These are phyloP conservation scores for Sarocladiaceae sp. DNA, from an alignment of 2,329 filamentous ascomycete genomes.

Conservation along the genomic window DNA sequence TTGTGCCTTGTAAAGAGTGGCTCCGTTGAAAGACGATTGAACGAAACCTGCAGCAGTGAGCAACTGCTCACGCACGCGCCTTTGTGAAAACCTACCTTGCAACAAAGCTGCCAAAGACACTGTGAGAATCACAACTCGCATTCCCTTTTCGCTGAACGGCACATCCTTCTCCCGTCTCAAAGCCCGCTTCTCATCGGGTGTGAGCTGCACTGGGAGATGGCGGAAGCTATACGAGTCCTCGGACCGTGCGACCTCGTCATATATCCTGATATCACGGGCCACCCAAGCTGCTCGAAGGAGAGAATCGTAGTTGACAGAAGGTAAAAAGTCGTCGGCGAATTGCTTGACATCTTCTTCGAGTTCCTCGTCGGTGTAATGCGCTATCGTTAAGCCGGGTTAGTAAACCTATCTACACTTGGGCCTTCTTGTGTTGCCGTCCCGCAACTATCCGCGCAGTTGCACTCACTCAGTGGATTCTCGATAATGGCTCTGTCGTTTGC, in stretches of 20 bases:
- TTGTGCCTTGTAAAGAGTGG: conserved; percentile 24
- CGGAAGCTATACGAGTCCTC: conserved; percentile 15
- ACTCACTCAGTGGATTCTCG: conserved; percentile 28
- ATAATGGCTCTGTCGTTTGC: conserved; percentile 28
- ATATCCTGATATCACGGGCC: conserved; percentile 31
- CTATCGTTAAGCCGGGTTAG: conserved; percentile 16
- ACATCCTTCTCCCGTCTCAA: conserved; percentile 31
- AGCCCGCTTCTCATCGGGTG: conserved; percentile 28
- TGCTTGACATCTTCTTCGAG: conserved; percentile 27
- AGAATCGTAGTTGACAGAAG: conserved; percentile 21
- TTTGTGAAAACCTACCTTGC: conserved; percentile 23
- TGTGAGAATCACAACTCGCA: conserved; percentile 33
- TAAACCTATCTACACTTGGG: background rate
- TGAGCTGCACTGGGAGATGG: conserved; percentile 26
- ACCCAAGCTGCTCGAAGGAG: conserved; percentile 33
- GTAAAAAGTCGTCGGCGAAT: conserved; percentile 24
- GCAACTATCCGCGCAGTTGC: background rate
- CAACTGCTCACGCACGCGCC: conserved; percentile 9
- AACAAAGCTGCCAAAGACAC: conserved; percentile 38
- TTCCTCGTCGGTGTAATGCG: conserved; percentile 30
- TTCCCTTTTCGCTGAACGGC: conserved; percentile 31
- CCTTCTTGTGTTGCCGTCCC: background rate
- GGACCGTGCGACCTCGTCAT: conserved; percentile 29
- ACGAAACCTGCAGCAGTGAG: conserved; percentile 28
- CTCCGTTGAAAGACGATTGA: conserved; percentile 37